Conservation (phyloP, 169 alveolate species). For the Plasmodium falciparum region DNA sequence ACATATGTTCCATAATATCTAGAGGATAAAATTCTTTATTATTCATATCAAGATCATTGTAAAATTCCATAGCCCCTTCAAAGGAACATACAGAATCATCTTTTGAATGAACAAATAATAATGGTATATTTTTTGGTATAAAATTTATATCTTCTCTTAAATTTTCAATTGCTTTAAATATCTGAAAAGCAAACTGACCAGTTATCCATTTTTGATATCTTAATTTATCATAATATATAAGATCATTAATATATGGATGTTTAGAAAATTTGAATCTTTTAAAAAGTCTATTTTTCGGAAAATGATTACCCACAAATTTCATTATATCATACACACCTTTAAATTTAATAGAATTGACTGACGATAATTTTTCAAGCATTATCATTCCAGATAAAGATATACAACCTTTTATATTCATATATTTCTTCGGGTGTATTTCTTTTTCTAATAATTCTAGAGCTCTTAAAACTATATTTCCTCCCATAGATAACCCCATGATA, state of each 20-base stretch:
- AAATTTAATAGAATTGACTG: background rate
- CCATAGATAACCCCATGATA: conserved; percentile 15
- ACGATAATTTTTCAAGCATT: background rate
- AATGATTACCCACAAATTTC: background rate
- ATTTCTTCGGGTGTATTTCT: background rate
- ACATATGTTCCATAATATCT: conserved; percentile 1
- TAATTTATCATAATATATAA: background rate
- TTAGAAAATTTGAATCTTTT: background rate
- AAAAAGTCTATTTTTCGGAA: conserved; percentile 4
- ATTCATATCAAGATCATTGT: background rate
- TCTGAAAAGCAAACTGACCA: background rate
- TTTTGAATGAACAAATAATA: background rate
- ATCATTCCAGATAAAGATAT: conserved; percentile 21
- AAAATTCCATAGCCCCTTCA: background rate
- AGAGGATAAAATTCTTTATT: background rate
- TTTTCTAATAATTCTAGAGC: conserved; percentile 16
- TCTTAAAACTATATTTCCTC: conserved; percentile 23
- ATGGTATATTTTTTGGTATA: background rate
- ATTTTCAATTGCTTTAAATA: background rate
- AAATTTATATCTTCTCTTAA: background rate
- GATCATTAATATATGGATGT: conserved; percentile 5
- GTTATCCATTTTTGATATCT: background rate
- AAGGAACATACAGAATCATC: background rate
- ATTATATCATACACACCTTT: background rate
- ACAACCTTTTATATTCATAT: conserved; percentile 15